These are phyloP conservation scores for Trichoderma gamsii DNA, from an alignment of 495 filamentous ascomycete species.

Conservation along the genomic window DNA sequence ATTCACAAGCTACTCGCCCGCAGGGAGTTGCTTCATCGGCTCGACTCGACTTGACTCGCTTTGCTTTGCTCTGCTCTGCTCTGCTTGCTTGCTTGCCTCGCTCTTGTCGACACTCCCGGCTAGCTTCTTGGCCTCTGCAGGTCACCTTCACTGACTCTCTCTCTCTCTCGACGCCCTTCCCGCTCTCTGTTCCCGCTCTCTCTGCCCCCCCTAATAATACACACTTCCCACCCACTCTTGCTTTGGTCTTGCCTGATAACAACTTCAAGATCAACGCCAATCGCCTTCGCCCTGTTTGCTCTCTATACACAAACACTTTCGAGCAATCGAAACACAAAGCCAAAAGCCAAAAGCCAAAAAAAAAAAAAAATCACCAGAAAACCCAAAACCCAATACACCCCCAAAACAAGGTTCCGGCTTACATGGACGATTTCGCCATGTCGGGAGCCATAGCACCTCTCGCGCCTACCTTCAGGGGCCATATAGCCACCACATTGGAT, in stretches of 20 bases:
- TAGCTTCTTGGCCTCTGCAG: too few relatives aligned
- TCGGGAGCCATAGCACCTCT: too few relatives aligned
- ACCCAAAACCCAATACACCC: neutral
- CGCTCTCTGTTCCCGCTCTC: too few relatives aligned
- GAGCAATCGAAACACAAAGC: neutral
- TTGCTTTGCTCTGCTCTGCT: neutral
- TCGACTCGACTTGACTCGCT: too few relatives aligned
- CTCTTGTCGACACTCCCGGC: too few relatives aligned
- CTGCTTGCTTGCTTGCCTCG: neutral
- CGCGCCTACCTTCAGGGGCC: constrained; percentile 54
- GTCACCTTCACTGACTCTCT: too few relatives aligned
- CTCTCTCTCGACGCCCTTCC: too few relatives aligned
- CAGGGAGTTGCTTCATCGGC: neutral
- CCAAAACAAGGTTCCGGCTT: neutral
- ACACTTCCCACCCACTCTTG: too few relatives aligned
- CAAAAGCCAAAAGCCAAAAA: neutral
- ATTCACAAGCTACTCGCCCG: neutral
- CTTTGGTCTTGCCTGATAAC: too few relatives aligned
- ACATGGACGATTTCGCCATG: too few relatives aligned
- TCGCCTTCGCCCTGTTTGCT: neutral
- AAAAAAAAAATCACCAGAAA: neutral
- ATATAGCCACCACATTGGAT: constrained; percentile 65
- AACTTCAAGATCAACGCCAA: too few relatives aligned
- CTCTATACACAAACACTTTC: neutral
- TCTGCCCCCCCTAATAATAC: too few relatives aligned